phyloP scores from a whole-genome alignment of 1,284 basidiomycete species.

The Austropuccinia psidii region DNA sequence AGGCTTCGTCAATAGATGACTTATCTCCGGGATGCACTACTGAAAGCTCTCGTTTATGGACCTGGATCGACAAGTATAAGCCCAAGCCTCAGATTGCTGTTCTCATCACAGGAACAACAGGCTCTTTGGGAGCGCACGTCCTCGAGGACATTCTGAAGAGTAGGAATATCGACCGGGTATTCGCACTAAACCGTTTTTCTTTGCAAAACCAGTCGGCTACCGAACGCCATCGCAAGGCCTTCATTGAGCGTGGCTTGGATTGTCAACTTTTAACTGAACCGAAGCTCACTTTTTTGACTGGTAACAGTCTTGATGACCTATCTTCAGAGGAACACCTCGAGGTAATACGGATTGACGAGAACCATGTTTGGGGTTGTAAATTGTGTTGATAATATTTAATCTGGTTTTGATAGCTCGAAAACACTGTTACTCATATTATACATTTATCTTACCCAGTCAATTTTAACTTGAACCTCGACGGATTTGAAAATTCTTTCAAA shows the following conservation, averaged over 20 bases:
- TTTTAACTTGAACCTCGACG: not conserved
- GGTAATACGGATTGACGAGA: no score
- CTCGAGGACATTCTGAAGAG: not conserved
- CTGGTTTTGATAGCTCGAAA: not conserved
- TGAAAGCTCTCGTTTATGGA: no score
- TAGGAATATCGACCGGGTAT: not conserved
- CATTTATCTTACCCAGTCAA: constrained; percentile 14
- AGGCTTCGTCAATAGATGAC: no score
- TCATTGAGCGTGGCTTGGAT: not conserved
- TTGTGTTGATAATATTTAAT: not conserved
- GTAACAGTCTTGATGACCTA: not conserved
- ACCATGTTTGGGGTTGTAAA: no score
- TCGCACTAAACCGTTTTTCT: not conserved
- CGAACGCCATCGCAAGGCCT: not conserved
- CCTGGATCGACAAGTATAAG: no score
- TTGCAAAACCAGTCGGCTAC: not conserved
- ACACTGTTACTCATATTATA: constrained; percentile 1
- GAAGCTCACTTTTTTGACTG: not conserved
- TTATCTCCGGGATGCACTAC: no score
- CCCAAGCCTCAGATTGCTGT: not conserved
- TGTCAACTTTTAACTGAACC: not conserved
- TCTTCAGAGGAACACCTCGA: not conserved
- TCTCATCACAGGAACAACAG: constrained; percentile 6
- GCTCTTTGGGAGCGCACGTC: not conserved
- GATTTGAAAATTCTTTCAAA: not conserved